Percentiles rank a stretch among this genome's conserved stretches.
Conservation (phyloP, 352 stramenopile species). For the Pythium chondricola region DNA sequence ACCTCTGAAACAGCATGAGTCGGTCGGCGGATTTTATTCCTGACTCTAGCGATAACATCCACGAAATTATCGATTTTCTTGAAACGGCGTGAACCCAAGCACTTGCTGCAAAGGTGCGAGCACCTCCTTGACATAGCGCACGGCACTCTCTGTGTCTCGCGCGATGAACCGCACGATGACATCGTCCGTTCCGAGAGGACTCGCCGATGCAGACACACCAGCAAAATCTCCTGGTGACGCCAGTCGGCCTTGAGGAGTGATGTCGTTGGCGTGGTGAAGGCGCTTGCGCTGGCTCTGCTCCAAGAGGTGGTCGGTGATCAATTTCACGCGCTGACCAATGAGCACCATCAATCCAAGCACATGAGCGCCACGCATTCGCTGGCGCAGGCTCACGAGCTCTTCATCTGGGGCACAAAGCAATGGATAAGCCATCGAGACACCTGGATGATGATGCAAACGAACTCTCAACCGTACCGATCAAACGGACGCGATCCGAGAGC, state of each 20-base stretch:
- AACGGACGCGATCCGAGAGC: slow-evolving; percentile 59
- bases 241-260: slow-evolving; percentile 66
- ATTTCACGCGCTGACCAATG: slow-evolving; percentile 43
- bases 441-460: background rate
- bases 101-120: slow-evolving; percentile 45
- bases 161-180: slow-evolving; percentile 73
- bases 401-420: slow-evolving; percentile 66
- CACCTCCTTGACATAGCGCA: slow-evolving; percentile 56
- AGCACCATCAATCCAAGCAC: slow-evolving; percentile 71
- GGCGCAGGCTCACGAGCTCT: slow-evolving; percentile 48
- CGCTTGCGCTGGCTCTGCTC: slow-evolving; percentile 67
- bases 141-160: slow-evolving; percentile 49
- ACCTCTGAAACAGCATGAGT: no score
- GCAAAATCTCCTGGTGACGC: slow-evolving; percentile 32
- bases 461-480: slow-evolving; percentile 32
- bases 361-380: slow-evolving; percentile 72
- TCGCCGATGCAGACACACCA: slow-evolving; percentile 67
- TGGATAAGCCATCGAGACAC: no score
- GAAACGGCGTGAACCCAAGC: slow-evolving; percentile 60
- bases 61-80: slow-evolving; percentile 57
- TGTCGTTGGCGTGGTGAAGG: slow-evolving; percentile 58
- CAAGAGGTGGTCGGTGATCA: slow-evolving; percentile 47
- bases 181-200: slow-evolving; percentile 45
- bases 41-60: background rate
- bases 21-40: background rate